A percentile compares a stretch with the other conserved stretches of the same genome.
Evolutionary conservation across 1,284 basidiomycete species (phyloP).

Genomic region (Sphaerobolus stellatus): DNA sequence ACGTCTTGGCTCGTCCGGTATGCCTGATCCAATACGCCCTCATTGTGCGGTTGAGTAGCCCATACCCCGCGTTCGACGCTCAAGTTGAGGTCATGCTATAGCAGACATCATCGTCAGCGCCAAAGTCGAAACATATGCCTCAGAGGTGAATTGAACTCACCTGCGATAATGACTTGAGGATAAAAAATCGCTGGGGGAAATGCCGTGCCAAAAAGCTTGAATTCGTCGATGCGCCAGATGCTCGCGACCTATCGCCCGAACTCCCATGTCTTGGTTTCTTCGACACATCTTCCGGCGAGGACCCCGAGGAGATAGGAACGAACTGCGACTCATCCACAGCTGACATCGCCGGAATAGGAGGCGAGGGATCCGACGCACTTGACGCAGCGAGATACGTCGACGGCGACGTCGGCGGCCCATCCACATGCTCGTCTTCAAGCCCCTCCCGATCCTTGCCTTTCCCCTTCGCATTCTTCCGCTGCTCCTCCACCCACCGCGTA

Average conservation of each 20-base stretch:
- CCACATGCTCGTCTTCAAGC: constrained; percentile 12
- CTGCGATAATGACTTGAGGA: constrained; percentile 84
- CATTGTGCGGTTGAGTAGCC: constrained; percentile 95
- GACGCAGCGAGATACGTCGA: constrained; percentile 19
- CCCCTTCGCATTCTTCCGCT: constrained; percentile 38
- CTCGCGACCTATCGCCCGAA: constrained; percentile 48
- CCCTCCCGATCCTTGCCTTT: constrained; percentile 17
- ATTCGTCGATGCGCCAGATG: constrained; percentile 67
- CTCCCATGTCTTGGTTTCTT: constrained; percentile 20
- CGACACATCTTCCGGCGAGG: constrained; percentile 21
- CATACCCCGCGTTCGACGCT: constrained; percentile 83
- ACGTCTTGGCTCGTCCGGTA: constrained; percentile 86
- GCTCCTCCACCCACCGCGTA: constrained; percentile 71
- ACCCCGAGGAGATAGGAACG: constrained; percentile 26
- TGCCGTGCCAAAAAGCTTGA: constrained; percentile 71
- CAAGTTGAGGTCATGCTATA: constrained; percentile 77
- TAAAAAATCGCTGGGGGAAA: constrained; percentile 89
- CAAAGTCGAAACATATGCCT: neutral
- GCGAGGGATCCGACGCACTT: constrained; percentile 15
- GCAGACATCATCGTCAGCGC: too few species aligned
- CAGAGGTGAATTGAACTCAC: constrained; percentile 40
- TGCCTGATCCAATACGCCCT: constrained; percentile 85
- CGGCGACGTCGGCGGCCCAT: constrained; percentile 14
- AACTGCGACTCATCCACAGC: constrained; percentile 19
- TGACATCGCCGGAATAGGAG: constrained; percentile 5